Conservation (phyloP, 2,329 filamentous ascomycete species). For the Diplodia mutila region DNA sequence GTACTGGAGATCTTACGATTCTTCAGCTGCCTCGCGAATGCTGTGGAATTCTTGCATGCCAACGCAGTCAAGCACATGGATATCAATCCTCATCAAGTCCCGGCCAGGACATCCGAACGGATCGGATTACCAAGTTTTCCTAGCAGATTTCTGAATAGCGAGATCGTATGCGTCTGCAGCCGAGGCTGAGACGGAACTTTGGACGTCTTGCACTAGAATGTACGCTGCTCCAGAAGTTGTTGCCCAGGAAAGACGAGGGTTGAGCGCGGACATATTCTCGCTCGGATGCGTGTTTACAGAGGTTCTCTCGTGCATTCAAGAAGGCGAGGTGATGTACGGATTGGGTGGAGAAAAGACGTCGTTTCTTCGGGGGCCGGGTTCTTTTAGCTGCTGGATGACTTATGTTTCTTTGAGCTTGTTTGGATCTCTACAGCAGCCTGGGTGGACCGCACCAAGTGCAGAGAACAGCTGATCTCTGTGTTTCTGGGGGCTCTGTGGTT, state of each 20-base stretch:
- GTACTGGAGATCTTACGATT: constrained; percentile 30
- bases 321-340: background rate
- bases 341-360: no score
- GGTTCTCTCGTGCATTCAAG: background rate
- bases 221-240: background rate
- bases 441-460: no score
- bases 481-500: no score
- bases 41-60: constrained; percentile 32
- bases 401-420: no score
- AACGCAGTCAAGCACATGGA: constrained; percentile 33
- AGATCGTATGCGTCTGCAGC: background rate
- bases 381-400: background rate
- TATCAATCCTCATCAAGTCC: constrained; percentile 30
- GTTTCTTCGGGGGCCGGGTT: no score
- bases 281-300: background rate
- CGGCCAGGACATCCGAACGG: background rate
- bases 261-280: background rate
- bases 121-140: background rate
- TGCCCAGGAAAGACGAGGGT: background rate
- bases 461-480: no score
- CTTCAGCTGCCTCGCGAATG: constrained; percentile 42
- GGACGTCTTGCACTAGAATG: background rate
- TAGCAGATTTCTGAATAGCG: background rate
- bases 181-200: background rate
- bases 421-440: no score